Conservation (phyloP, 805 yeast species). For the Wickerhamiella hasegawae region DNA sequence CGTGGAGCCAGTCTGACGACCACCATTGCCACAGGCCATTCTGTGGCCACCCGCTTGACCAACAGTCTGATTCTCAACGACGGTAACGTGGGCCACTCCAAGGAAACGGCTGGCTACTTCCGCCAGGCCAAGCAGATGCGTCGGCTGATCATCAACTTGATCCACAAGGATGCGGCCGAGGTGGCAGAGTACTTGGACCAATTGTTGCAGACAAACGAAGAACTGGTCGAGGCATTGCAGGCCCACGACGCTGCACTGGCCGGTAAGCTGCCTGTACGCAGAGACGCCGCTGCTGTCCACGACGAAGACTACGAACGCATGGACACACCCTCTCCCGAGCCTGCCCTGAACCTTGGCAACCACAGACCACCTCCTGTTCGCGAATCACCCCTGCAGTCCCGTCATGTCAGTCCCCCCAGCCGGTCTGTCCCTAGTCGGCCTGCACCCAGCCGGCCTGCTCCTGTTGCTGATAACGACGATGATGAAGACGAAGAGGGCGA, state of each 20-base stretch:
- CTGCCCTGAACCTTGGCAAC: not conserved
- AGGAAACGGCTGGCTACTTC: conserved; percentile 47
- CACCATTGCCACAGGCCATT: conserved; percentile 31
- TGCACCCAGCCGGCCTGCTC: no score
- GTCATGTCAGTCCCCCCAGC: not conserved
- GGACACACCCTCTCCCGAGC: conserved; percentile 14
- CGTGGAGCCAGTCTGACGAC: conserved; percentile 13
- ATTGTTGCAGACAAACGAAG: conserved; percentile 78
- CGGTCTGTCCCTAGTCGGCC: no score
- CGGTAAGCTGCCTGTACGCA: conserved; percentile 3
- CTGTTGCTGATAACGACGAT: no score
- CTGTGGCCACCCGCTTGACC: conserved; percentile 51
- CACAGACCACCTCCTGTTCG: conserved; percentile 4
- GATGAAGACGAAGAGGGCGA: conserved; percentile 25
- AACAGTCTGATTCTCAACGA: conserved; percentile 37
- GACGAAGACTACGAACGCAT: conserved; percentile 15
- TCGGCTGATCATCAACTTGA: conserved; percentile 60
- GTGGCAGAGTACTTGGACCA: conserved; percentile 60
- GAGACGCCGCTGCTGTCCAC: not conserved
- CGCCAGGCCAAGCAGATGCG: conserved; percentile 59
- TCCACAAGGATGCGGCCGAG: conserved; percentile 73
- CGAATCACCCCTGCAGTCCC: conserved; percentile 6
- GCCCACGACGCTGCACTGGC: conserved; percentile 36
- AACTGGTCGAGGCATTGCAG: conserved; percentile 58
- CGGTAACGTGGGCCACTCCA: conserved; percentile 31